Evolutionary conservation across 1,139 yeast genomes (phyloP).

Genomic region (Blastobotrys buckinghamii): DNA sequence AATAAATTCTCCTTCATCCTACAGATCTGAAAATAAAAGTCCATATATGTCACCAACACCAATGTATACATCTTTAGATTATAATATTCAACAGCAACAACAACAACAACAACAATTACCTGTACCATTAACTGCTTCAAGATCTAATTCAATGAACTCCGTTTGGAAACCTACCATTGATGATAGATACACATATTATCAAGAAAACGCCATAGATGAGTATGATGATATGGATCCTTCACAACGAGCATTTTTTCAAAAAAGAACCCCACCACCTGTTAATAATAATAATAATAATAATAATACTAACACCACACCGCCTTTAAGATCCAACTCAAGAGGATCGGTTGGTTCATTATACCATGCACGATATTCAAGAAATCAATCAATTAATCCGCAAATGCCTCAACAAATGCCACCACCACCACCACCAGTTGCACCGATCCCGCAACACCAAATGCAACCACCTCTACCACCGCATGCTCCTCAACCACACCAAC

Average conservation of each 20-base stretch:
- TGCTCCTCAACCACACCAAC: background rate
- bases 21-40: conserved; percentile 5
- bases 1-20: conserved; percentile 10
- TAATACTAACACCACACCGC: background rate
- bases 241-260: conserved; percentile 8
- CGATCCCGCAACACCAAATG: background rate
- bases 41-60: conserved; percentile 24
- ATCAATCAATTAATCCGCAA: background rate
- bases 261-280: conserved; percentile 8
- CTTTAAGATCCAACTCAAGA: conserved; percentile 5
- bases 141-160: conserved; percentile 23
- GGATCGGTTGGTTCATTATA: conserved; percentile 1
- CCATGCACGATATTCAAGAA: background rate
- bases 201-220: background rate
- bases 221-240: background rate
- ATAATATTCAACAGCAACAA: conserved; percentile 1
- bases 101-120: background rate
- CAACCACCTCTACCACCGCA: too few species aligned
- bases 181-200: background rate
- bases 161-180: conserved; percentile 15
- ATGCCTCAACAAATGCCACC: background rate
- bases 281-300: background rate
- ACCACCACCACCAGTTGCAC: background rate
- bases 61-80: conserved; percentile 12
- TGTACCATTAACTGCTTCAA: conserved; percentile 14